Evolutionary conservation across 805 yeast genomes (phyloP), one percentile per base, ranked within the genome.

Genomic region (Komagataella pastoris): DNA sequence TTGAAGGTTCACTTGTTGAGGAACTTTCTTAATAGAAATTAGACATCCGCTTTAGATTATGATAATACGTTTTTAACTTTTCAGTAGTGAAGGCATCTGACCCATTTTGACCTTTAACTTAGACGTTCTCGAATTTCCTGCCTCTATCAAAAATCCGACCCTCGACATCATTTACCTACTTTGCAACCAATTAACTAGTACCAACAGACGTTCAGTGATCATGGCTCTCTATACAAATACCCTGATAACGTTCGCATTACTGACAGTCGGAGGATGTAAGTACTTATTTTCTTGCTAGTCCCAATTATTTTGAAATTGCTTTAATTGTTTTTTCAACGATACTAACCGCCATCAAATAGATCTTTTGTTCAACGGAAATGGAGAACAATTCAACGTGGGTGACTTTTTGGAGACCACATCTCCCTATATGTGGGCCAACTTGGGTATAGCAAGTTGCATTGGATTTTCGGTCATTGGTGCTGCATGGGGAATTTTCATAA

Each of bases 401-500:
- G 81, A 82, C 58, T 90, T 91, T 63, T 76, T 93, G 57, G 80
- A 81, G 58, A 73, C 84, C 44, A 81, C 93, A 2, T 88, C 97
- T 19, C 99, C 99, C 6, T 93, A 93, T 65, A 79, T 93, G 84
- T 93, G 98, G 98, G 98, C 97, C 24, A 78, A 79, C 56, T 68
- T 89, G 56, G 99, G 99, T 52, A 88, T 93, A 56, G 83, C 86
- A 14, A 70, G 81, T 50, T 91, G 99, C 70, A 89, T 95, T 59
- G 98, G 98, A 12, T 76, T 93, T 54, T 83, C 95, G 49, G 97
- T 93, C 14, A 84, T 90, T 46, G 99, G 99, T 45, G 99, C 99
- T 14, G 98, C 98, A 4, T 93, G 99, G 99, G 99, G 99, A 57
- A 93, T 93, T 58, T 93, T 91, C 66, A 79, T 93, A 55, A 91